Percentiles rank a stretch among this genome's conserved stretches.
phyloP scores from a whole-genome alignment of 139 green algal genomes.

The Tetraselmis striata region DNA sequence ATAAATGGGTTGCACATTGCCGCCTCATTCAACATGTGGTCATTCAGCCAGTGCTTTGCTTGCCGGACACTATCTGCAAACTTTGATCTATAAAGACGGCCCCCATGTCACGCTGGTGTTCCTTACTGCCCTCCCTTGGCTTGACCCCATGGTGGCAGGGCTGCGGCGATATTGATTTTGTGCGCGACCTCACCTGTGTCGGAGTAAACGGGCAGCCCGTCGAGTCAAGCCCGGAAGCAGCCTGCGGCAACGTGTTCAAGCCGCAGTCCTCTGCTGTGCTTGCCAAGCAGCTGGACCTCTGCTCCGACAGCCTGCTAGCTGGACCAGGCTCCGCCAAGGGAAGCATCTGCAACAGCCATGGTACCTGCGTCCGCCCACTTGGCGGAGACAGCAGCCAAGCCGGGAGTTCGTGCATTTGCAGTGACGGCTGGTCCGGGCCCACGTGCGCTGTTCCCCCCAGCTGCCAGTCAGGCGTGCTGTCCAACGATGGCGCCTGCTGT shows the following conservation, averaged over 20 bases:
- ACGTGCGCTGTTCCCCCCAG: neutral
- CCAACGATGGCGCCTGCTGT: neutral
- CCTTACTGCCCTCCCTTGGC: too few species aligned
- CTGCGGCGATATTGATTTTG: neutral
- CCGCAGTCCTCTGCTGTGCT: neutral
- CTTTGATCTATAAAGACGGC: too few species aligned
- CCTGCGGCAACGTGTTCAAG: neutral
- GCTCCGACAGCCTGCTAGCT: neutral
- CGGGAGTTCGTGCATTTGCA: neutral
- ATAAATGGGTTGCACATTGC: too few species aligned
- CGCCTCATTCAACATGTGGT: too few species aligned
- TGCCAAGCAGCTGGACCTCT: neutral
- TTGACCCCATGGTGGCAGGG: too few species aligned
- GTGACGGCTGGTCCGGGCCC: neutral
- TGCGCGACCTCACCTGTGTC: neutral
- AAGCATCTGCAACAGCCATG: neutral
- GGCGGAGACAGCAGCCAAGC: neutral
- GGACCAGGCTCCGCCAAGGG: neutral
- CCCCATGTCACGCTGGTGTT: too few species aligned
- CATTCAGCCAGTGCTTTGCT: too few species aligned
- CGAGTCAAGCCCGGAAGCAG: neutral
- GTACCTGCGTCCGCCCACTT: neutral
- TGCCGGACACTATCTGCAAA: too few species aligned
- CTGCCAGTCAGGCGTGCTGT: neutral
- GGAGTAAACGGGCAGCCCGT: neutral